A percentile compares a stretch with the other conserved stretches of the same genome.
Conservation (phyloP, 2,329 filamentous ascomycete species). For the Daldinia sp. region DNA sequence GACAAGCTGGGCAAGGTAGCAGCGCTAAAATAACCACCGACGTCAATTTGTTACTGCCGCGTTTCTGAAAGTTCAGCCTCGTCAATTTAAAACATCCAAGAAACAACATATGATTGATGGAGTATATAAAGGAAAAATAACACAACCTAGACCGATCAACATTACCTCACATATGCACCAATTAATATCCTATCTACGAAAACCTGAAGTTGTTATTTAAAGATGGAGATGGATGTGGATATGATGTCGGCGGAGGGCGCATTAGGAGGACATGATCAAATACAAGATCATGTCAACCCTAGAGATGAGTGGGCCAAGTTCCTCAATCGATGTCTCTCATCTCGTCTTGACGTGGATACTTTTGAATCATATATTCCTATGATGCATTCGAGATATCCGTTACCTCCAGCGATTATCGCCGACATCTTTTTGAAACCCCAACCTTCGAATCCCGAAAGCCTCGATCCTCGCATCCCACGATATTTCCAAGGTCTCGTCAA, state of each 20-base stretch:
- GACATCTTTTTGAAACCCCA: slow-evolving; percentile 70
- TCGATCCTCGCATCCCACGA: slow-evolving; percentile 70
- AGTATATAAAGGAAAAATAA: not conserved
- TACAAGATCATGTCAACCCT: slow-evolving; percentile 42
- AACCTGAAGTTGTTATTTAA: not conserved
- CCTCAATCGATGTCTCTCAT: slow-evolving; percentile 61
- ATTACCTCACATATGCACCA: not conserved
- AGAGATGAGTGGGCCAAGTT: slow-evolving; percentile 64
- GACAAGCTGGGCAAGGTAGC: slow-evolving; percentile 24
- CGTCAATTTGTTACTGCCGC: slow-evolving; percentile 26
- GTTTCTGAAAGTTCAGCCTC: slow-evolving; percentile 7
- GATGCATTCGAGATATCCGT: slow-evolving; percentile 63
- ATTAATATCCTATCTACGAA: not conserved
- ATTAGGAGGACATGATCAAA: slow-evolving; percentile 20
- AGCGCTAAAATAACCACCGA: slow-evolving; percentile 33
- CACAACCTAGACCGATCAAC: not conserved
- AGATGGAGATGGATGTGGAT: slow-evolving; percentile 46
- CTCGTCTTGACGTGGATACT: slow-evolving; percentile 64
- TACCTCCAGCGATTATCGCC: slow-evolving; percentile 65
- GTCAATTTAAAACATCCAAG: slow-evolving; percentile 7
- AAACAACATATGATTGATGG: not conserved
- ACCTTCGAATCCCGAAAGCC: slow-evolving; percentile 59
- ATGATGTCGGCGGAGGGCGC: slow-evolving; percentile 20
- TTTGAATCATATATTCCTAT: slow-evolving; percentile 66
- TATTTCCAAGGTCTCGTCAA: slow-evolving; percentile 69